These are phyloP conservation scores for Volvariella surrecta DNA, from an alignment of 1,284 basidiomycete species.

Conservation along the genomic window DNA sequence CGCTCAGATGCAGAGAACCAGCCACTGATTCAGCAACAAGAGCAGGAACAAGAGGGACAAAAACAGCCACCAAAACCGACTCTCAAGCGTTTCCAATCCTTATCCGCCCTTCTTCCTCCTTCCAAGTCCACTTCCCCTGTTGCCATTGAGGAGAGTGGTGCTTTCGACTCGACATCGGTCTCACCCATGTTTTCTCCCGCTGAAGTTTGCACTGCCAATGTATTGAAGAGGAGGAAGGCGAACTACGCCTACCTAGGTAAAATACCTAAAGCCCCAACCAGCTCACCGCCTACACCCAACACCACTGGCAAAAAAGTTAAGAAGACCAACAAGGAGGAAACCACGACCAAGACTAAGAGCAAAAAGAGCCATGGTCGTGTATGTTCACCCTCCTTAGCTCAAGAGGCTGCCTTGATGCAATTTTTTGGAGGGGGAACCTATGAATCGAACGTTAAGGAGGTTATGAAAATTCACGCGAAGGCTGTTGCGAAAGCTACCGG, in stretches of 20 bases:
- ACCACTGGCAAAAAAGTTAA: neutral
- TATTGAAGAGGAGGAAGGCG: conserved; percentile 37
- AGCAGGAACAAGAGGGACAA: no score
- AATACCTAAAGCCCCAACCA: conserved; percentile 6
- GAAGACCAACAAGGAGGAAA: conserved; percentile 21
- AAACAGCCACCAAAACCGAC: conserved; percentile 11
- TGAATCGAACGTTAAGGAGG: conserved; percentile 45
- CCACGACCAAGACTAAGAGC: no score
- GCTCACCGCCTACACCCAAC: conserved; percentile 2
- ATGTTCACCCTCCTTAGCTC: conserved; percentile 42
- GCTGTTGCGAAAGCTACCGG: conserved; percentile 19
- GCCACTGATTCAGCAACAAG: no score
- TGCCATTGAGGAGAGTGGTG: conserved; percentile 11
- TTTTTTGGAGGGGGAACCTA: conserved; percentile 54
- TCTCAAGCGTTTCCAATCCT: conserved; percentile 34
- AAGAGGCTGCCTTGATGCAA: conserved; percentile 60
- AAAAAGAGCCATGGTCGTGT: conserved; percentile 15
- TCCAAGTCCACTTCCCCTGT: conserved; percentile 23
- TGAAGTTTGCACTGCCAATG: conserved; percentile 20
- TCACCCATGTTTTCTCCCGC: conserved; percentile 11
- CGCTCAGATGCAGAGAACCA: no score
- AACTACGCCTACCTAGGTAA: conserved; percentile 22
- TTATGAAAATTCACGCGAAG: conserved; percentile 46
- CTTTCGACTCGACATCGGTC: conserved; percentile 8
- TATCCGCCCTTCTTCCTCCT: conserved; percentile 31